Evolutionary conservation across 2,329 filamentous ascomycete genomes (phyloP).

Genomic region (Lasiodiplodia hormozganensis): DNA sequence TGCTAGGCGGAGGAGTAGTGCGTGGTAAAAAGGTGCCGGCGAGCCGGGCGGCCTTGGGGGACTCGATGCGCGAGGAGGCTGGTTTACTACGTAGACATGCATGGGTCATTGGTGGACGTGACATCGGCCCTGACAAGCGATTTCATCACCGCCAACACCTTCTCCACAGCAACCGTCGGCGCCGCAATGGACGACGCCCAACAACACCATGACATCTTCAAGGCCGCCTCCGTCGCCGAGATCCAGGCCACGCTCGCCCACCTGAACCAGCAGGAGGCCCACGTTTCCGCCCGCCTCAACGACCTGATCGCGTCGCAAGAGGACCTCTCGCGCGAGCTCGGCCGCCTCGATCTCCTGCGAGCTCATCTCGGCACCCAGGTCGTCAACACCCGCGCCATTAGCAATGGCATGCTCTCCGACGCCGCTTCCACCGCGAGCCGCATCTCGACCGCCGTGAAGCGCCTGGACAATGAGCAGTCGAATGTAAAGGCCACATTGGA

Average conservation of each 20-base stretch:
- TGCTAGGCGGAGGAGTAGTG: background rate
- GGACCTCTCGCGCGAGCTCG: constrained; percentile 84
- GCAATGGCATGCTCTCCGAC: constrained; percentile 87
- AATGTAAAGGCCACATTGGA: constrained; percentile 88
- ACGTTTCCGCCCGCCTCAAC: constrained; percentile 77
- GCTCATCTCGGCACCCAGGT: constrained; percentile 88
- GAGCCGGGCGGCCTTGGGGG: constrained; percentile 11
- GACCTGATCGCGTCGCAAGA: constrained; percentile 81
- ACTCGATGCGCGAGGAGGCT: constrained; percentile 7
- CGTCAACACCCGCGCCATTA: constrained; percentile 80
- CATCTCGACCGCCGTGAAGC: constrained; percentile 85
- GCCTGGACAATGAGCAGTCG: constrained; percentile 88
- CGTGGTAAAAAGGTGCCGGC: constrained; percentile 7
- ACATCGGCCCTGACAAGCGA: background rate
- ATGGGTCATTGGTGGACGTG: too few relatives aligned
- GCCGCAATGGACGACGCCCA: constrained; percentile 20
- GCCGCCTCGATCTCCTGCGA: constrained; percentile 85
- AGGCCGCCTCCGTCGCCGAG: constrained; percentile 77
- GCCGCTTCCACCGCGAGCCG: constrained; percentile 85
- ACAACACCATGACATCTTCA: constrained; percentile 53
- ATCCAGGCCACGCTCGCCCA: constrained; percentile 78
- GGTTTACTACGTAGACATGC: too few relatives aligned
- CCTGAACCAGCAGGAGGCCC: constrained; percentile 77
- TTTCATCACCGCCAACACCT: constrained; percentile 19
- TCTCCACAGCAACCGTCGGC: constrained; percentile 18